Conservation (phyloP, 1,284 basidiomycete genomes). For the Ustilago trichophora region DNA sequence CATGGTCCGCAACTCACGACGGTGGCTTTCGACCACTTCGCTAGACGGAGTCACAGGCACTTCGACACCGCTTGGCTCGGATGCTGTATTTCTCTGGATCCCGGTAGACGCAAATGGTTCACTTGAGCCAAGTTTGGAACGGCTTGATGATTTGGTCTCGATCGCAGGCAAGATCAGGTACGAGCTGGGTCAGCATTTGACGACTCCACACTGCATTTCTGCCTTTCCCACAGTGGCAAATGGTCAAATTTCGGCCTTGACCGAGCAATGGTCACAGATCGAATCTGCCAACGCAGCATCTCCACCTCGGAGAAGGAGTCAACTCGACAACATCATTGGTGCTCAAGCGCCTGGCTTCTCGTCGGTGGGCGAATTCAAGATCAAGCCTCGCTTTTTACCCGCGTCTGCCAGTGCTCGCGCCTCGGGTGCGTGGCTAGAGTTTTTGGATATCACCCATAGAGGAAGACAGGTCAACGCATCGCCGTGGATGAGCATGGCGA, state of each 20-base stretch:
- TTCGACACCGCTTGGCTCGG: conserved; percentile 26
- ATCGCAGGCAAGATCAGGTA: conserved; percentile 1
- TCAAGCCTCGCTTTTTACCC: conserved; percentile 12
- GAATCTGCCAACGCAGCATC: neutral
- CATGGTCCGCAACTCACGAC: conserved; percentile 38
- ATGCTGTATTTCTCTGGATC: conserved; percentile 44
- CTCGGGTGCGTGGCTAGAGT: conserved; percentile 19
- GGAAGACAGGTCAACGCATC: conserved; percentile 42
- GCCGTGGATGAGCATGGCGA: conserved; percentile 41
- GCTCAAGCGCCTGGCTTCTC: conserved; percentile 36
- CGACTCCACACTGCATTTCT: conserved; percentile 24
- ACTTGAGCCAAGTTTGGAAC: conserved; percentile 8
- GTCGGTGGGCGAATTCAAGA: conserved; percentile 1
- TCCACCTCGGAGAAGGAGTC: neutral
- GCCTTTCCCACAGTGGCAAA: conserved; percentile 2
- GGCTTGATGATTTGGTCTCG: conserved; percentile 4
- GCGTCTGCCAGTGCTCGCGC: neutral
- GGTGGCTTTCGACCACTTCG: conserved; percentile 21
- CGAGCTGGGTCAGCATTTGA: conserved; percentile 22
- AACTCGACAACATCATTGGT: conserved; percentile 21
- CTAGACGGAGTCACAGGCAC: neutral
- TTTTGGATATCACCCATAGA: conserved; percentile 9
- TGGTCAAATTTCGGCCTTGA: conserved; percentile 1
- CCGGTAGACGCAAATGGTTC: conserved; percentile 13
- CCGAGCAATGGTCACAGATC: conserved; percentile 12